Base-by-base conservation (phyloP, 257 asterid genomes). In the Striga asiatica region DNA sequence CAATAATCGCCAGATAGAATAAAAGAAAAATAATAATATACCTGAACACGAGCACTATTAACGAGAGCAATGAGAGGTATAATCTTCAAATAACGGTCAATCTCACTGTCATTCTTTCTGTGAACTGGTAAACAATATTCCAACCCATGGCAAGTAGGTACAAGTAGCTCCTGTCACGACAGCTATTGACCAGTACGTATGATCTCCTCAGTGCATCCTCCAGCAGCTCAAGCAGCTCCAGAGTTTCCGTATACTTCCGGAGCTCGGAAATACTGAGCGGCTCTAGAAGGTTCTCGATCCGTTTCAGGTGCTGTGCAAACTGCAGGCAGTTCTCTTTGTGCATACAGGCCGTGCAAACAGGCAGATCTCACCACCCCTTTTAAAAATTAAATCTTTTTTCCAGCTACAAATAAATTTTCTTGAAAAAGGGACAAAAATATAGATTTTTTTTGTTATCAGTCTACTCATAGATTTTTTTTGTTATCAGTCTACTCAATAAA, bases 121-220 rank as follows among this genome's bases (percentile, higher is more conserved):
- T n/a, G 59, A 87, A 87, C 69, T 84, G 96, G 48, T 87, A 87
- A 3, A 87, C 89, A 22, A 87, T 82, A 68, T 73, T 79, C 94
- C 96, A 87, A 1, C 94, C 96, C 93, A 87, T 79, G 0, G 96
- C 92, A 75, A 87, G 67, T 58, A 87, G 25, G 58, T 87, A 87
- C n/a, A n/a, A n/a, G n/a, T 74, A 83, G 79, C 95, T 86, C 61
- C 76, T 70, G 7, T 86, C 94, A 53, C 78, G 87, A 11, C 92
- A 86, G 60, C 86, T 86, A 12, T 81, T 71, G 8, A 86, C 91
- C 50, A 86, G 84, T 0, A 76, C 39, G 38, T 71, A 78, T 62
- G 88, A 79, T 57, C 83, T 79, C 53, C 88, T 70, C 57, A 86
- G 48, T 6, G 88, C 76, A 51, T 80, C 94, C 65, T 82, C 93